Conservation (phyloP, 768 basidiomycete genomes). For the Basidioascus undulatus region DNA sequence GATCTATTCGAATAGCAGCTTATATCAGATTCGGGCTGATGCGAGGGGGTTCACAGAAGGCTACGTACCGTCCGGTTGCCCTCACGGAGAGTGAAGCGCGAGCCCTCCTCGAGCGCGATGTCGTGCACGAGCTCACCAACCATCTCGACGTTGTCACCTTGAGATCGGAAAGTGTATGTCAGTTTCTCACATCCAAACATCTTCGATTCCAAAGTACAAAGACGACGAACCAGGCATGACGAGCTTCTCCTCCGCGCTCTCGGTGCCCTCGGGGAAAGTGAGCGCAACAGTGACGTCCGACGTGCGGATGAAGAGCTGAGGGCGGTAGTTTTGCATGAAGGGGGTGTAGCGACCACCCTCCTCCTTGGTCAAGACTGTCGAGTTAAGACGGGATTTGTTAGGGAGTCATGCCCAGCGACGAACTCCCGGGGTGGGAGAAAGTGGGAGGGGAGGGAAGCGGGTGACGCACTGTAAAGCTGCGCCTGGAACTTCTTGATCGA, state of each 20-base stretch:
- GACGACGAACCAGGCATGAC: constrained; percentile 98
- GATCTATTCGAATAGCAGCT: too few species aligned
- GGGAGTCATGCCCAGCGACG: too few species aligned
- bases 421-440: not conserved
- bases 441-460: too few species aligned
- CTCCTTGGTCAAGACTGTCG: constrained; percentile 70
- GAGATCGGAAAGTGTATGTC: too few species aligned
- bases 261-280: constrained; percentile 63
- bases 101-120: constrained; percentile 38
- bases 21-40: too few species aligned
- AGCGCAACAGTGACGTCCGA: constrained; percentile 72
- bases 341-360: constrained; percentile 34
- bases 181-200: too few species aligned
- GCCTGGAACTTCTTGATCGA: constrained; percentile 86
- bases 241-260: constrained; percentile 44
- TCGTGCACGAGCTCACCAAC: constrained; percentile 58
- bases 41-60: too few species aligned
- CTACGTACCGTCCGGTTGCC: too few species aligned
- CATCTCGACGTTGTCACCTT: constrained; percentile 92
- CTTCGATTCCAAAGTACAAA: too few species aligned
- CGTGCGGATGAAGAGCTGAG: constrained; percentile 86
- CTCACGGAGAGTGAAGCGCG: constrained; percentile 84
- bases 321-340: constrained; percentile 82
- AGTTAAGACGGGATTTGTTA: too few species aligned
- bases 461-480: constrained; percentile 40